phyloP scores from a whole-genome alignment of 805 yeast genomes.

The Kregervanrija fluxuum region DNA sequence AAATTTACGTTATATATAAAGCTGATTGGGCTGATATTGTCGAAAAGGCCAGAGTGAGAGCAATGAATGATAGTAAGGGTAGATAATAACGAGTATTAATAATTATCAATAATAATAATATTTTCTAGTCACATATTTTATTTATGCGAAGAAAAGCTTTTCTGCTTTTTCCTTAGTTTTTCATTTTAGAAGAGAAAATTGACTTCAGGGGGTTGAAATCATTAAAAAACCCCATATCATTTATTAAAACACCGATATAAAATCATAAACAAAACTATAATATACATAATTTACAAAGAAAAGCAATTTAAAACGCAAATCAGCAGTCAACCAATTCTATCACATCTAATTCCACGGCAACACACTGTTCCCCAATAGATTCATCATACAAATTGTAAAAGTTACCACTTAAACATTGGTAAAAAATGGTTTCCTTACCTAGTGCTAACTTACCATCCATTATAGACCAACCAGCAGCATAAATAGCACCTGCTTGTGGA shows the following conservation, averaged over 20 bases:
- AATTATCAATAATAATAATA: no score
- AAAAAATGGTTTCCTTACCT: slow-evolving; percentile 55
- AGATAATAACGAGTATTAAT: background rate
- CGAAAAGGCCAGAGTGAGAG: slow-evolving; percentile 20
- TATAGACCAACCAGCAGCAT: slow-evolving; percentile 58
- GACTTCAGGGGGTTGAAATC: background rate
- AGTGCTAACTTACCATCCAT: slow-evolving; percentile 57
- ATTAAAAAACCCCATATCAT: background rate
- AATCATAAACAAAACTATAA: background rate
- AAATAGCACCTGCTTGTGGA: slow-evolving; percentile 72
- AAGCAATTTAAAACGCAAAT: no score
- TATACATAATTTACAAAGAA: no score
- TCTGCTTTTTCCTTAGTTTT: background rate
- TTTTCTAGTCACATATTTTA: background rate
- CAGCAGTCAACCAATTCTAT: slow-evolving; percentile 52
- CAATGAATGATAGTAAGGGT: background rate
- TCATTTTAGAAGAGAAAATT: no score
- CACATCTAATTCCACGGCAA: slow-evolving; percentile 51
- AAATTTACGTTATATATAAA: slow-evolving; percentile 37
- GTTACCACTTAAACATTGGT: slow-evolving; percentile 68
- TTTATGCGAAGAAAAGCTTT: background rate
- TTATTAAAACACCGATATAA: background rate
- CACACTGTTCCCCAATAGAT: slow-evolving; percentile 54
- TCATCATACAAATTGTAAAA: slow-evolving; percentile 76
- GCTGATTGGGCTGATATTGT: slow-evolving; percentile 49